These are phyloP conservation scores for Rugonectria rugulosa DNA, from an alignment of 2,329 filamentous ascomycete species.

Conservation along the genomic window DNA sequence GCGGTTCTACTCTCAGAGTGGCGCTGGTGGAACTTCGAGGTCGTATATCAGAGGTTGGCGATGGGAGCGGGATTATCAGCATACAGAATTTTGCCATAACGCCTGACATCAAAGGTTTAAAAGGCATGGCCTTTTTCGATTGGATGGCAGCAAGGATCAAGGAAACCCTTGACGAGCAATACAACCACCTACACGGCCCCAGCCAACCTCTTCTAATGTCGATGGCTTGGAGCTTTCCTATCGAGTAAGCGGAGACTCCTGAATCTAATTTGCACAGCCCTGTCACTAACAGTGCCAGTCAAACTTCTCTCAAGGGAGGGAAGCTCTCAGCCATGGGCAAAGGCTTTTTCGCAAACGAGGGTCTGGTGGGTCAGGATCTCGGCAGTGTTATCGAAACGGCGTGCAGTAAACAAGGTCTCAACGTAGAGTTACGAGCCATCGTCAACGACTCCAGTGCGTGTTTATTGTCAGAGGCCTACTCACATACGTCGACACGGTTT, in stretches of 20 bases:
- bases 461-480: slow-evolving; percentile 69
- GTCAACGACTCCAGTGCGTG: slow-evolving; percentile 74
- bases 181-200: slow-evolving; percentile 45
- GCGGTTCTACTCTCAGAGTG: slow-evolving; percentile 72
- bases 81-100: slow-evolving; percentile 65
- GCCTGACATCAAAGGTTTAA: slow-evolving; percentile 61
- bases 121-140: slow-evolving; percentile 69
- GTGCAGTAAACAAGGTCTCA: slow-evolving; percentile 58
- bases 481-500: slow-evolving; percentile 65
- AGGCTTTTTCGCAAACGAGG: slow-evolving; percentile 66
- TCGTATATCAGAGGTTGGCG: slow-evolving; percentile 45
- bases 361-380: slow-evolving; percentile 66
- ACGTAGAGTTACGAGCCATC: slow-evolving; percentile 66
- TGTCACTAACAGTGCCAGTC: slow-evolving; percentile 52
- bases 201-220: slow-evolving; percentile 63
- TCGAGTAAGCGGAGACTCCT: slow-evolving; percentile 61
- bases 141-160: slow-evolving; percentile 71
- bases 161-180: slow-evolving; percentile 60
- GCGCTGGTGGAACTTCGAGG: slow-evolving; percentile 68
- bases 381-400: slow-evolving; percentile 64
- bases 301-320: slow-evolving; percentile 69
- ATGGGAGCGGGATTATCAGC: slow-evolving; percentile 60
- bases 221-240: slow-evolving; percentile 74
- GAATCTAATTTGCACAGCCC: not conserved
- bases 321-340: slow-evolving; percentile 71